Evolutionary conservation across 768 basidiomycete species (phyloP).

Genomic region (Mycena amicta): DNA sequence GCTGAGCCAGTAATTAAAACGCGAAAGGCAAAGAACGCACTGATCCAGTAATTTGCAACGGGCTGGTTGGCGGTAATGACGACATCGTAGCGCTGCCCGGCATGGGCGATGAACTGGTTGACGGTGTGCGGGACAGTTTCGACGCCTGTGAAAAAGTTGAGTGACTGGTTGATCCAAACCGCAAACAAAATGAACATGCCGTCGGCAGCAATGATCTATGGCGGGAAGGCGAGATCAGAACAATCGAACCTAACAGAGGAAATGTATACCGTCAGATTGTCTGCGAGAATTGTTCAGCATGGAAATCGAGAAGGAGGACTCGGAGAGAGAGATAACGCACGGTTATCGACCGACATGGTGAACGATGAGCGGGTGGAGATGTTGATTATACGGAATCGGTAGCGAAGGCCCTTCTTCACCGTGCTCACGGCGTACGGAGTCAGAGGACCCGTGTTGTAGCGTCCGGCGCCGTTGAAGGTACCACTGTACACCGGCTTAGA

Average conservation of each 20-base stretch:
- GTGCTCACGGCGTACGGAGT: conserved; percentile 31
- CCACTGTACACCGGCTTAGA: conserved; percentile 28
- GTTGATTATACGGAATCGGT: conserved; percentile 45
- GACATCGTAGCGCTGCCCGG: conserved; percentile 54
- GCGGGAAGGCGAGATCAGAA: too few species aligned
- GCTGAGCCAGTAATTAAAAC: not conserved
- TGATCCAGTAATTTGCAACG: conserved; percentile 51
- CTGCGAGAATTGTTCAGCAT: too few species aligned
- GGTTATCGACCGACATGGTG: conserved; percentile 30
- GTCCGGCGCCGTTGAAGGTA: conserved; percentile 43
- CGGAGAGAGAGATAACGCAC: conserved; percentile 1
- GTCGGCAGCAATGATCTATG: too few species aligned
- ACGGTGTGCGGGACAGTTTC: too few species aligned
- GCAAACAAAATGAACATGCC: too few species aligned
- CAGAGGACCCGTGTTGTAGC: conserved; percentile 33
- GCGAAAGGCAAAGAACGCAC: conserved; percentile 26
- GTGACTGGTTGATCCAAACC: too few species aligned
- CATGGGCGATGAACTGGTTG: conserved; percentile 32
- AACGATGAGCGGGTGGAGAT: conserved; percentile 38
- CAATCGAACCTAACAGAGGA: too few species aligned
- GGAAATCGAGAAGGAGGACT: not conserved
- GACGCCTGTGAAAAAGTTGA: too few species aligned
- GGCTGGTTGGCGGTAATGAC: conserved; percentile 44
- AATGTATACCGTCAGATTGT: too few species aligned
- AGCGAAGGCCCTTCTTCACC: conserved; percentile 34